Evolutionary conservation across 345 rosid genomes (phyloP).

Genomic region (Boechera retrofracta): DNA sequence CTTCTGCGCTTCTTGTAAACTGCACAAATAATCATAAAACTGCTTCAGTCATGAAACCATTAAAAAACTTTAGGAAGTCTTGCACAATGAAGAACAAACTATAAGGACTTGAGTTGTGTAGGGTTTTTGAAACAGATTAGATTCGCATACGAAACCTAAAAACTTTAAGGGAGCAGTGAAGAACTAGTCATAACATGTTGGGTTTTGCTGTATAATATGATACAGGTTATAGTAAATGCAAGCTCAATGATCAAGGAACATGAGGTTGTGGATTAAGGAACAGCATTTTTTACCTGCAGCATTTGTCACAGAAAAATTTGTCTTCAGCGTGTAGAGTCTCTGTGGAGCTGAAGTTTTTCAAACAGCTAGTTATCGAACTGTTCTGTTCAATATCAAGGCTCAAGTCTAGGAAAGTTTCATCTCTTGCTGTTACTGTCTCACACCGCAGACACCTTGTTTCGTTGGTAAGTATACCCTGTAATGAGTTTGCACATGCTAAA

Average conservation of each 20-base stretch:
- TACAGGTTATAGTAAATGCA: no score
- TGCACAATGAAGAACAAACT: neutral
- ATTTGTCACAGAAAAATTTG: constrained; percentile 94
- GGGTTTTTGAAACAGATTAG: no score
- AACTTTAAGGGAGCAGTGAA: no score
- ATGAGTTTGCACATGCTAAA: constrained; percentile 1
- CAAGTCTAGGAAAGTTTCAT: constrained; percentile 86
- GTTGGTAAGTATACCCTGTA: constrained; percentile 87
- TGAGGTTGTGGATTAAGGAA: neutral
- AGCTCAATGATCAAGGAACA: neutral
- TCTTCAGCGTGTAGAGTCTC: constrained; percentile 94
- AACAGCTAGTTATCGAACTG: constrained; percentile 94
- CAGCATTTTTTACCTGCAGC: constrained; percentile 77
- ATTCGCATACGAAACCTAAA: no score
- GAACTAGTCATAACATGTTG: no score
- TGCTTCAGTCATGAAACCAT: neutral
- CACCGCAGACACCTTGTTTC: constrained; percentile 95
- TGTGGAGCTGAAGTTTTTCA: constrained; percentile 95
- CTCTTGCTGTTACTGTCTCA: constrained; percentile 95
- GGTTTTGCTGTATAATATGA: no score
- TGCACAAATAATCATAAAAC: constrained; percentile 42
- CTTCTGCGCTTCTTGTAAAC: constrained; percentile 96
- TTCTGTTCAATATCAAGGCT: constrained; percentile 99
- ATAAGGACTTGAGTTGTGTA: neutral
- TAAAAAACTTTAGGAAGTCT: neutral